Conservation (phyloP, 179 eudicot genomes). For the Beta corolliflora region DNA sequence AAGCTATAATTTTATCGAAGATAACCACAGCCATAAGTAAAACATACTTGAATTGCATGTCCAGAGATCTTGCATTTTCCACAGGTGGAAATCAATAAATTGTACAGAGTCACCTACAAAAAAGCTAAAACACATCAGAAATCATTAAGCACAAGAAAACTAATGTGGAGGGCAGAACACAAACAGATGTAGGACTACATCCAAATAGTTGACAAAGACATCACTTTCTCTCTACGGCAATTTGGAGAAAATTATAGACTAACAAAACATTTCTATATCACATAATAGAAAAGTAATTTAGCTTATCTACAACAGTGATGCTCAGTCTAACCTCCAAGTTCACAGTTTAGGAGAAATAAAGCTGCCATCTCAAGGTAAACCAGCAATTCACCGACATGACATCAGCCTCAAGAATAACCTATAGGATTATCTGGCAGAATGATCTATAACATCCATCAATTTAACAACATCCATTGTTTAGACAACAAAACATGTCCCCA, state of each 20-base stretch:
- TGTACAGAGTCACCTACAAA: slow-evolving; percentile 71
- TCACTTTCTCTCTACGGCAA: background rate
- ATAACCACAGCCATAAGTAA: slow-evolving; percentile 11
- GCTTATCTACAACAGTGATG: background rate
- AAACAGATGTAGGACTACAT: background rate
- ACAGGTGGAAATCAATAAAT: slow-evolving; percentile 80
- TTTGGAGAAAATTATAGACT: background rate
- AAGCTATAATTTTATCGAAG: background rate
- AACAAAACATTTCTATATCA: background rate
- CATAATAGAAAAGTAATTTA: background rate
- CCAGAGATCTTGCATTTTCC: slow-evolving; percentile 79
- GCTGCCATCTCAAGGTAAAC: background rate
- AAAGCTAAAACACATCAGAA: background rate
- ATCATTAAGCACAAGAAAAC: background rate
- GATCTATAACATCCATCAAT: background rate
- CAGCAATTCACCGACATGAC: background rate
- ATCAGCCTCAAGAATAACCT: background rate
- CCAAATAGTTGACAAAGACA: background rate
- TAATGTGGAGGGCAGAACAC: background rate
- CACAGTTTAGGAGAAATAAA: background rate
- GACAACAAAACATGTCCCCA: background rate
- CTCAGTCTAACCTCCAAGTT: background rate
- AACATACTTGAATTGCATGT: slow-evolving; percentile 67
- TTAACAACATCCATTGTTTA: background rate
- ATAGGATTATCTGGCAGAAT: background rate